Conservation (phyloP, 306 rosid genomes). For the Rubus idaeus region DNA sequence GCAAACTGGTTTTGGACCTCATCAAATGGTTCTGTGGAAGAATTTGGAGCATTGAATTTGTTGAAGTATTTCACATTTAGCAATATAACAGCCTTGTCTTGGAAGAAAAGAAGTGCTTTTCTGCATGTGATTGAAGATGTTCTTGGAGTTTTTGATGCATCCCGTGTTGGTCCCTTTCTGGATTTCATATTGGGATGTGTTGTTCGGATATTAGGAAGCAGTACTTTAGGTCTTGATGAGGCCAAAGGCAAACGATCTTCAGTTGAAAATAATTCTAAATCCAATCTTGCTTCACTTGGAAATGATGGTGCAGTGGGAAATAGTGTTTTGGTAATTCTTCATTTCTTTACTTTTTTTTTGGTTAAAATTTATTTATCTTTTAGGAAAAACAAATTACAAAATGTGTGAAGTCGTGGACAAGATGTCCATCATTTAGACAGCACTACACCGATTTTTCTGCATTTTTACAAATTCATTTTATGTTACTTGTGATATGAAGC, state of each 20-base stretch:
- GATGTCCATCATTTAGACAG: background rate
- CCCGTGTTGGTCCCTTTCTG: conserved; percentile 73
- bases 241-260: conserved; percentile 38
- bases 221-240: conserved; percentile 52
- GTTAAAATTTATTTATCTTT: background rate
- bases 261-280: conserved; percentile 27
- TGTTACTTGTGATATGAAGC: background rate
- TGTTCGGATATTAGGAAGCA: conserved; percentile 82
- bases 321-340: conserved; percentile 48
- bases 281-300: conserved; percentile 20
- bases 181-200: conserved; percentile 78
- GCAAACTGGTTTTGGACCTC: conserved; percentile 66
- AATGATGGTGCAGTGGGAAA: conserved; percentile 33
- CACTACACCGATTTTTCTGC: background rate
- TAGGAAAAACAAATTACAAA: background rate
- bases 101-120: conserved; percentile 83
- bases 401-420: background rate
- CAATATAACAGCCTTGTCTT: conserved; percentile 55
- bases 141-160: conserved; percentile 79
- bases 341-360: conserved; percentile 12
- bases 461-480: background rate
- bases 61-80: conserved; percentile 63
- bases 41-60: conserved; percentile 49
- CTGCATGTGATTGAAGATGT: conserved; percentile 87
- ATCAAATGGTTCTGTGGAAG: conserved; percentile 37